A percentile compares a stretch with the other conserved stretches of the same genome.
These are phyloP conservation scores for Hippophae gyantsensis DNA, from an alignment of 306 rosid species.

Conservation along the genomic window DNA sequence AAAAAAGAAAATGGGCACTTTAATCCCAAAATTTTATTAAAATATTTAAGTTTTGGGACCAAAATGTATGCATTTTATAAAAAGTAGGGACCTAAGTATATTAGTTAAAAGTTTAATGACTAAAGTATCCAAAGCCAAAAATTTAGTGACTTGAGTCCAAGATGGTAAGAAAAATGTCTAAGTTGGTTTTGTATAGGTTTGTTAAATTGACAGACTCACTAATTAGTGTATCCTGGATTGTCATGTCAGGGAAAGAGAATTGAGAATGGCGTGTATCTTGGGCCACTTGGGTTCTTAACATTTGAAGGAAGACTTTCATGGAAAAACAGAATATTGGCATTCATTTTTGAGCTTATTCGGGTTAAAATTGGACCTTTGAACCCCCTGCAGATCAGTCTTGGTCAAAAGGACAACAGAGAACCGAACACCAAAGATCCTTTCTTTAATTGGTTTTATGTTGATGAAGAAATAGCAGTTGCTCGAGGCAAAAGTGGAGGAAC, in stretches of 20 bases:
- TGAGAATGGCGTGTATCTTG: constrained; percentile 82
- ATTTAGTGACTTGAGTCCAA: too few relatives aligned
- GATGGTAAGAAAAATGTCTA: neutral
- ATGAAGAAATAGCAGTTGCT: constrained; percentile 93
- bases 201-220: constrained; percentile 18
- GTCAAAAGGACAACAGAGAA: constrained; percentile 62
- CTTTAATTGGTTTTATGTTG: constrained; percentile 86
- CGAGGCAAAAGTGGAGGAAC: constrained; percentile 89
- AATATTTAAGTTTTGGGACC: too few relatives aligned
- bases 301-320: constrained; percentile 85
- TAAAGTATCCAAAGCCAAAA: too few relatives aligned
- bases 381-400: constrained; percentile 67
- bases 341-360: constrained; percentile 54
- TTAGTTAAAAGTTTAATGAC: too few relatives aligned
- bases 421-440: constrained; percentile 75
- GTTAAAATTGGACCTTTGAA: constrained; percentile 72
- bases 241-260: constrained; percentile 73
- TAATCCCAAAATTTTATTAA: too few relatives aligned
- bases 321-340: constrained; percentile 69
- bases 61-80: too few relatives aligned
- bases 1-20: too few relatives aligned
- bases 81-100: too few relatives aligned
- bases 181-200: constrained; percentile 14
- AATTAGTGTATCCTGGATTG: constrained; percentile 9
- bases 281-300: constrained; percentile 76